Evolutionary conservation across 148 eudicot species (phyloP), one percentile per base, ranked within the genome.

Genomic region (Oxyria digyna): DNA sequence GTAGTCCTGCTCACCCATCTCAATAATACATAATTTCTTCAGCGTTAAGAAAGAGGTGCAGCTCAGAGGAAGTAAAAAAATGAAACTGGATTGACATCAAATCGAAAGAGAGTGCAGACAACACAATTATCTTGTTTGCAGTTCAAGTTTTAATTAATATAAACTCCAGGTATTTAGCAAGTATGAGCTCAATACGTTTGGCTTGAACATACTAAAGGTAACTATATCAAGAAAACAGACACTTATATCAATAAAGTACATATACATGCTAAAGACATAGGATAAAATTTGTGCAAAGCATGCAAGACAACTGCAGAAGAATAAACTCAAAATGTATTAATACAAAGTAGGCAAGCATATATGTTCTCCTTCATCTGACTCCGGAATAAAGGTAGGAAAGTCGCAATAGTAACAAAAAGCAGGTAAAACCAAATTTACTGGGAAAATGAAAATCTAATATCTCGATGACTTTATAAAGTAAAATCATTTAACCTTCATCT

Each of bases 401-500:
- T 59, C 7, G 20, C 65, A 59, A 6, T 38, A 29, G 15, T 59
- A 59, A 59, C 65, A 14, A 3, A 29, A 57, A 52, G 4, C 4
- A 24, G n/a, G 35, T 26, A 27, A 59, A 13, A 27, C 0, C 33
- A 57, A 55, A 57, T 57, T 12, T 27, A 57, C 8, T 29, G 15
- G 38, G 20, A 59, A 6, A 31, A 59, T 59, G 65, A 31, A 54
- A 73, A 71, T 71, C 77, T 76, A 84, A 79, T 79, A 79, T 82
- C 77, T 72, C 74, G 72, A 79, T 82, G 86, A 84, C 91, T 84
- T 85, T 77, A 78, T 74, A 73, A 81, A 82, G 72, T 75, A 81
- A 83, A 85, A 85, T 84, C 84, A 78, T 80, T 81, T 81, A 78
- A 94, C 97, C 97, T 94, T 94, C 99, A 88, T 88, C 87, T 72